A percentile compares a stretch with the other conserved stretches of the same genome.
These are phyloP conservation scores for Wallacemonas sp. DNA, from an alignment of 208 protist species.

Conservation along the genomic window DNA sequence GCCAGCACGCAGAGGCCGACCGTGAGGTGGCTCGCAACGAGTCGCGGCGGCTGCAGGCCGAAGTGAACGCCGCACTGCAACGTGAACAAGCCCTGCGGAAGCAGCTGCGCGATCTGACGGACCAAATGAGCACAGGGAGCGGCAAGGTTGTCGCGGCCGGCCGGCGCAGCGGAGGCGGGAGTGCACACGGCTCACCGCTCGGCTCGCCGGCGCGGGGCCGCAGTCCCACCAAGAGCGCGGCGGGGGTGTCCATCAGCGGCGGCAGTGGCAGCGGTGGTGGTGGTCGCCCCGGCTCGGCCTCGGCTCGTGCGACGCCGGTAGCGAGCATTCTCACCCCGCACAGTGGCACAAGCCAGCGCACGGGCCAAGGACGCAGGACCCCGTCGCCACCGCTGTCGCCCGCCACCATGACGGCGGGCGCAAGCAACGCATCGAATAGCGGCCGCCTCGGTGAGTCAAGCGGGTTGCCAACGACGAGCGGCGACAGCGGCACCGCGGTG, in stretches of 20 bases:
- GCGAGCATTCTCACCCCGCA: background rate
- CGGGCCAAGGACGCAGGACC: background rate
- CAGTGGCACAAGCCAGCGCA: background rate
- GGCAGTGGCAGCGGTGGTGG: background rate
- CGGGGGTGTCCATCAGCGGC: too few species aligned
- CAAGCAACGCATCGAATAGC: too few species aligned
- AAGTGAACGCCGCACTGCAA: conserved; percentile 32
- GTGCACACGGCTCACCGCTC: background rate
- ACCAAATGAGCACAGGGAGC: conserved; percentile 3
- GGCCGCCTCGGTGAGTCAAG: too few species aligned
- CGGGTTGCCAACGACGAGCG: too few species aligned
- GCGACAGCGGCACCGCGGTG: background rate
- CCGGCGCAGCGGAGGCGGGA: background rate
- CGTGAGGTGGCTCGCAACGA: conserved; percentile 57
- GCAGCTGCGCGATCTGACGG: conserved; percentile 10
- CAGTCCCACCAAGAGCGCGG: background rate
- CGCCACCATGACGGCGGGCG: background rate
- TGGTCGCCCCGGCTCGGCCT: background rate
- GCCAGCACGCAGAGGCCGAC: conserved; percentile 65
- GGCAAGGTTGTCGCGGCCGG: background rate
- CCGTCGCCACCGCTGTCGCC: background rate
- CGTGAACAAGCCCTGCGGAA: conserved; percentile 27
- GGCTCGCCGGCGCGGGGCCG: background rate
- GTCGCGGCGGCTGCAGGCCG: conserved; percentile 37
- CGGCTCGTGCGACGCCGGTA: background rate